These are phyloP conservation scores for Salinomyces thailandicus DNA, from an alignment of 2,329 filamentous ascomycete genomes.

Conservation along the genomic window DNA sequence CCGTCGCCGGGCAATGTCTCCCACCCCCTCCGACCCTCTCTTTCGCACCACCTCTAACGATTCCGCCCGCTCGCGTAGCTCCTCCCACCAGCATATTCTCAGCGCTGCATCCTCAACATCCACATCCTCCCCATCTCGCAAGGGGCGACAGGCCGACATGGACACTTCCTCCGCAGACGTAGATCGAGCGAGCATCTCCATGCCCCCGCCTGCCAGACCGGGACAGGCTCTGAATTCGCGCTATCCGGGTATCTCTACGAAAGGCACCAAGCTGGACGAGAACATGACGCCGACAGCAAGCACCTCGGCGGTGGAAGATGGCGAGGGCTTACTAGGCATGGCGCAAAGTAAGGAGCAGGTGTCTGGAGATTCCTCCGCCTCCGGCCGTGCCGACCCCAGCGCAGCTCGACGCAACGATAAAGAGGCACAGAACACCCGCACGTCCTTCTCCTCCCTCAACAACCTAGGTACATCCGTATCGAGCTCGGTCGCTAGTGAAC, in stretches of 20 bases:
- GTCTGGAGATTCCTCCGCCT: no score
- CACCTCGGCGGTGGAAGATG: not conserved
- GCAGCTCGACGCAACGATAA: constrained; percentile 12
- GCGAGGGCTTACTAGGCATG: not conserved
- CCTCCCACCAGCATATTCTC: constrained; percentile 31
- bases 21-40: constrained; percentile 13
- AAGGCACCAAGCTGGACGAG: not conserved
- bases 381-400: no score
- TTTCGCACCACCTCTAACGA: constrained; percentile 22
- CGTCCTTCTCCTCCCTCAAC: constrained; percentile 64
- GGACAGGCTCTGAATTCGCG: not conserved
- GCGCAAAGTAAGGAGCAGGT: no score
- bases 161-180: constrained; percentile 48
- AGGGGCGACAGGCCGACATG: constrained; percentile 50
- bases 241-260: not conserved
- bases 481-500: constrained; percentile 35
- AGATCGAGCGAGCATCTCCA: constrained; percentile 52
- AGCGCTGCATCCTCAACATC: constrained; percentile 30
- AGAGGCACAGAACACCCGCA: constrained; percentile 47
- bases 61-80: constrained; percentile 27
- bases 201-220: constrained; percentile 43
- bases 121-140: constrained; percentile 30
- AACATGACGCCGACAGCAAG: not conserved
- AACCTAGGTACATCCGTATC: constrained; percentile 49
- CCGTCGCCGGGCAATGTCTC: no score